Evolutionary conservation across 441 rosid species (phyloP), one percentile per base, ranked within the genome.

Genomic region (Adansonia gregorii): DNA sequence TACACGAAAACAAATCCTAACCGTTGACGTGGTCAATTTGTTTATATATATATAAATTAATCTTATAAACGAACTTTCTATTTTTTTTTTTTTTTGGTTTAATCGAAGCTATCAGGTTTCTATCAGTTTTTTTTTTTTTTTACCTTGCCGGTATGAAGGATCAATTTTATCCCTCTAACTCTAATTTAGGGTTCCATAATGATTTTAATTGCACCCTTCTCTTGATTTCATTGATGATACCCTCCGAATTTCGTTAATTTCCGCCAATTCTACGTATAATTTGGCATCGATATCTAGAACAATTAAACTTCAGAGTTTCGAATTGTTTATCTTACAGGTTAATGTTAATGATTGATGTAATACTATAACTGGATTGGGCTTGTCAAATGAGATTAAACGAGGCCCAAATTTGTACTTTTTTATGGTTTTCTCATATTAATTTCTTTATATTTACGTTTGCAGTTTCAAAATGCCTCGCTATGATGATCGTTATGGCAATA

Each of bases 391-490:
- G 27, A 10, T 43, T 66, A 3, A 63, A n/a, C 43, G 20, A 14
- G 15, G 46, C 45, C 17, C 1, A 11, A 11, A 17, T 55, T 73
- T 39, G 11, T 24, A 46, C 27, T 3, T n/a, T 6, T 74, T 60
- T 6, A 52, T 73, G 69, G 2, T 22, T 64, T 75, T 64, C 60
- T 73, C 35, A 27, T 6, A 7, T 41, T 65, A 8, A n/a, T 66
- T 66, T 31, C 2, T 66, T 17, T 66, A 8, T 66, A 6, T 12
- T 17, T 19, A 17, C 11, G 11, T 8, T 43, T 69, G 83, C 81
- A 86, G 90, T 75, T 82, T 80, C 78, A 88, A 83, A 75, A 90
- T 90, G 92, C 89, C 89, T 19, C 89, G 92, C 8, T 79, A 81
- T 72, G 86, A 85, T 71, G 94, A 89, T 80, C 83, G 89, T 17